phyloP scores from a whole-genome alignment of 129 eudicot genomes.

The Lonicera japonica region DNA sequence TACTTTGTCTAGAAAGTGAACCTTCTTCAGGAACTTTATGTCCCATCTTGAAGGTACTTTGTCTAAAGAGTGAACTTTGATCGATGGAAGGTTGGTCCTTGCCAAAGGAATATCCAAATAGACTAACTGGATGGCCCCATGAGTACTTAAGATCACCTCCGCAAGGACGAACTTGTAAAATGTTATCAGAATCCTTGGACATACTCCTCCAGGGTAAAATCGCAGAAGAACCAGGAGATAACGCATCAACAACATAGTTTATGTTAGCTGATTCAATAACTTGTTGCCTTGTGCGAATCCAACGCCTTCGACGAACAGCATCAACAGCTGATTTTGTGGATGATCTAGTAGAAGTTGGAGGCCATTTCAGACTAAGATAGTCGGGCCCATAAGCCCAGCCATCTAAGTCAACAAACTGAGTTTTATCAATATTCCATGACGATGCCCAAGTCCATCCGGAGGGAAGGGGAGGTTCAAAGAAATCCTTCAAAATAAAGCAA shows the following conservation, averaged over 20 bases:
- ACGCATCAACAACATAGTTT: conserved; percentile 27
- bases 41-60: conserved; percentile 48
- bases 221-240: conserved; percentile 54
- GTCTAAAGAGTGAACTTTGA: conserved; percentile 53
- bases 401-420: conserved; percentile 46
- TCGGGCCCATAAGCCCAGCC: conserved; percentile 67
- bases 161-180: conserved; percentile 75
- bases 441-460: conserved; percentile 58
- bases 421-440: conserved; percentile 46
- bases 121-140: conserved; percentile 72
- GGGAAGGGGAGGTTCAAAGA: conserved; percentile 56
- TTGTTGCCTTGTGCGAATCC: conserved; percentile 54
- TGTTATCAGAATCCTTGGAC: conserved; percentile 52
- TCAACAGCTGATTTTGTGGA: conserved; percentile 33
- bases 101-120: conserved; percentile 25
- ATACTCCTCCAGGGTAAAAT: conserved; percentile 83
- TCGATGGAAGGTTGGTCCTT: conserved; percentile 50
- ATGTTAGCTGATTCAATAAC: conserved; percentile 15
- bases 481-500: conserved; percentile 21
- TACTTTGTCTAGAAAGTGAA: conserved; percentile 50
- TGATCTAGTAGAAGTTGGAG: conserved; percentile 46
- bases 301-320: conserved; percentile 47
- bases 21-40: conserved; percentile 30
- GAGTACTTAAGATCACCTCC: conserved; percentile 39
- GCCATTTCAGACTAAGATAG: conserved; percentile 44